These are phyloP conservation scores for Myriosclerotinia curreyana DNA, from an alignment of 2,329 filamentous ascomycete genomes.

Conservation along the genomic window DNA sequence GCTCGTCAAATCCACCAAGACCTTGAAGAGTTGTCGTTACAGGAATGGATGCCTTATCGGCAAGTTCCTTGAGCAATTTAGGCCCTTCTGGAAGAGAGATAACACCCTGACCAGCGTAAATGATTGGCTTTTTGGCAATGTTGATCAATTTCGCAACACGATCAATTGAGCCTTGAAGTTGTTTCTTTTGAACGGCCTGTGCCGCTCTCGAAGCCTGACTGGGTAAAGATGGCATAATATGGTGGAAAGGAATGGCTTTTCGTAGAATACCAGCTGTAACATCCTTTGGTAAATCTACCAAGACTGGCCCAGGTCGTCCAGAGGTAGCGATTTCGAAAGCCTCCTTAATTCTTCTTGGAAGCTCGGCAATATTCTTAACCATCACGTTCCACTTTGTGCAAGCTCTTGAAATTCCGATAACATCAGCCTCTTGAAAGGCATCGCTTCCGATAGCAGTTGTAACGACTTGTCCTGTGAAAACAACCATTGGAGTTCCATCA, in stretches of 20 bases:
- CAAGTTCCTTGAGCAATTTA: conserved; percentile 75
- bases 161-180: conserved; percentile 69
- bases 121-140: conserved; percentile 85
- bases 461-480: conserved; percentile 90
- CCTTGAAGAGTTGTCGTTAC: conserved; percentile 96
- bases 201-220: conserved; percentile 84
- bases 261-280: conserved; percentile 82
- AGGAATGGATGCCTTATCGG: conserved; percentile 86
- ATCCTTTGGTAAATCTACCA: conserved; percentile 96
- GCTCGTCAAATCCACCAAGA: conserved; percentile 87
- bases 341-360: conserved; percentile 92
- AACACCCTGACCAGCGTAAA: conserved; percentile 92
- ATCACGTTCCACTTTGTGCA: conserved; percentile 99
- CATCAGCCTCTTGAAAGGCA: conserved; percentile 95
- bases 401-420: conserved; percentile 86
- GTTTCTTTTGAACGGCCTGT: conserved; percentile 66
- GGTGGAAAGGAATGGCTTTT: conserved; percentile 69
- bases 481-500: conserved; percentile 92
- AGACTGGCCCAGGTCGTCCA: conserved; percentile 87
- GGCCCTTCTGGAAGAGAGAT: conserved; percentile 77
- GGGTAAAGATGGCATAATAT: conserved; percentile 66
- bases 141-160: conserved; percentile 83
- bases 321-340: conserved; percentile 97
- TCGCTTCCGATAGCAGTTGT: conserved; percentile 91
- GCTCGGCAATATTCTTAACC: conserved; percentile 92